Evolutionary conservation across 768 basidiomycete species (phyloP).

Genomic region (Suillus occidentalis): DNA sequence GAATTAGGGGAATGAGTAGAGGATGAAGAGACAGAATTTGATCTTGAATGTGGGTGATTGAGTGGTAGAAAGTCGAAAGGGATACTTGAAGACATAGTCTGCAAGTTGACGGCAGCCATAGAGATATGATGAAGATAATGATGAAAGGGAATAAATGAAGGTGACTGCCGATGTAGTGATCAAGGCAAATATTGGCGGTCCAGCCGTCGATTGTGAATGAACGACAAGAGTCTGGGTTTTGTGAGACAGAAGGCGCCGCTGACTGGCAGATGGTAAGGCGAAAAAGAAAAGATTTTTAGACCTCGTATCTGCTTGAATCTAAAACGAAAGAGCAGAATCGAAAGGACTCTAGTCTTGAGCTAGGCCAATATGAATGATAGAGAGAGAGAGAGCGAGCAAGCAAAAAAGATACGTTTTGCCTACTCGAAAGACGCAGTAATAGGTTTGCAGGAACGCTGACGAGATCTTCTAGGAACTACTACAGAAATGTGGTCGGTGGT

Average conservation of each 20-base stretch:
- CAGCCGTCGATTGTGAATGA: conserved; percentile 46
- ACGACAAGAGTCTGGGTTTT: conserved; percentile 2
- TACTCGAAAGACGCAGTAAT: conserved; percentile 3
- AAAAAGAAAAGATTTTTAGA: conserved; percentile 1
- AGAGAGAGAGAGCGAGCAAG: neutral
- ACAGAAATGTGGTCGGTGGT: conserved; percentile 43
- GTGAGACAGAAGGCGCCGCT: neutral
- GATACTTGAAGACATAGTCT: conserved; percentile 65
- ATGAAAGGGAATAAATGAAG: conserved; percentile 31
- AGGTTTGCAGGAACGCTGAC: conserved; percentile 26
- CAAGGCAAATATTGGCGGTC: conserved; percentile 45
- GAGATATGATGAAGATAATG: conserved; percentile 16
- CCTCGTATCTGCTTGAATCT: neutral
- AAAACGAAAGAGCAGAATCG: neutral
- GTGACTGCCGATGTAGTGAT: conserved; percentile 34
- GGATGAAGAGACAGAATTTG: conserved; percentile 74
- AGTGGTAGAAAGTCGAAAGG: conserved; percentile 72
- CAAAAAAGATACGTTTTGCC: conserved; percentile 3
- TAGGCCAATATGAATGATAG: conserved; percentile 2
- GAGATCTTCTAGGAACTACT: conserved; percentile 31
- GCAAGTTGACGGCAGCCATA: conserved; percentile 76
- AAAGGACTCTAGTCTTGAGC: neutral
- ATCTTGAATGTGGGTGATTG: conserved; percentile 68
- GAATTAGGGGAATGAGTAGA: conserved; percentile 73
- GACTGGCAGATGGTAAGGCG: conserved; percentile 1